Percentiles rank a stretch among this genome's conserved stretches.
These are phyloP conservation scores for Beauveria asiatica DNA, from an alignment of 2,329 filamentous ascomycete species.

Conservation along the genomic window DNA sequence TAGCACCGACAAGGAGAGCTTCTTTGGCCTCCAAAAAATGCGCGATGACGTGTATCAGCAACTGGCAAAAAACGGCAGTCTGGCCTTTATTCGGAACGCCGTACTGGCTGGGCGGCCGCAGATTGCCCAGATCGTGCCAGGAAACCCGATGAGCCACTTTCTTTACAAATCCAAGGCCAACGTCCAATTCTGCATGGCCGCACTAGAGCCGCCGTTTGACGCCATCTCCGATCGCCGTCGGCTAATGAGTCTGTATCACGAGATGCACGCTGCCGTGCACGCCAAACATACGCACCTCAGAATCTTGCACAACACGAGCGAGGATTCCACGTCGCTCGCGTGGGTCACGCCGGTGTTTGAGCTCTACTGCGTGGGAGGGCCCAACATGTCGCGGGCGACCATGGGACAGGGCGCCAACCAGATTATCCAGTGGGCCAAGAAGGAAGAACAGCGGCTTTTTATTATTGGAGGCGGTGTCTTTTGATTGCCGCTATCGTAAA, in stretches of 20 bases:
- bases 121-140: constrained; percentile 68
- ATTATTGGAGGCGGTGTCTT: constrained; percentile 96
- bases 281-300: constrained; percentile 76
- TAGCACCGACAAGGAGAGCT: constrained; percentile 85
- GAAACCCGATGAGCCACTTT: constrained; percentile 78
- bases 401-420: constrained; percentile 81
- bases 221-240: constrained; percentile 52
- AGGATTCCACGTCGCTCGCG: constrained; percentile 71
- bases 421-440: constrained; percentile 83
- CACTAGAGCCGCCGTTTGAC: constrained; percentile 61
- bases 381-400: constrained; percentile 52
- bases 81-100: constrained; percentile 65
- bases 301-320: constrained; percentile 69
- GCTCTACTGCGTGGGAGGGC: constrained; percentile 87
- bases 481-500: constrained; percentile 20
- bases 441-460: constrained; percentile 88
- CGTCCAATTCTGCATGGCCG: constrained; percentile 91
- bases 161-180: constrained; percentile 91
- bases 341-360: constrained; percentile 92
- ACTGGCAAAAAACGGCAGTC: constrained; percentile 65
- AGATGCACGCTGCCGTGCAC: constrained; percentile 78
- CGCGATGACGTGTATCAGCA: constrained; percentile 55
- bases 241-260: constrained; percentile 77
- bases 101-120: constrained; percentile 62
- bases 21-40: constrained; percentile 78